Evolutionary conservation across 2,329 filamentous ascomycete genomes (phyloP), one percentile per base, ranked within the genome.

Genomic region (Biscogniauxia mediterranea): DNA sequence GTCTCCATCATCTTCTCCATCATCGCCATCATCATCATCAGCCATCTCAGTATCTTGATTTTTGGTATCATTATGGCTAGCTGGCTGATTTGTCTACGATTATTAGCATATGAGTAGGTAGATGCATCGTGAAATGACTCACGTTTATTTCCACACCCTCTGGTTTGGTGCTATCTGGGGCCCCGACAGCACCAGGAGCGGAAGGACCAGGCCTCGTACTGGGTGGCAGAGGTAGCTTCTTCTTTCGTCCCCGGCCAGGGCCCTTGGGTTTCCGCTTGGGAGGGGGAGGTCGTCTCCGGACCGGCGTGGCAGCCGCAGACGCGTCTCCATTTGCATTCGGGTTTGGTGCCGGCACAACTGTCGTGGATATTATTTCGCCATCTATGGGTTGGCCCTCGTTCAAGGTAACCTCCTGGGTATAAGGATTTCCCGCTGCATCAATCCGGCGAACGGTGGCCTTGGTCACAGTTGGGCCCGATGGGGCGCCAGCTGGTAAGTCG

Each of bases 261-360:
- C 91, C 90, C 75, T 91, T 93, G 54, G 85, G 81, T 80, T 94
- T 96, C 74, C 91, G 89, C 74, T 92, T 93, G 0, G 91, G 91
- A 0, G 90, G 89, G 26, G 89, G 89, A 0, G 89, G 89, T 62
- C 89, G 86, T 71, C 89, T 85, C 71, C 80, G 78, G n/a, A 71
- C 74, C 1, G 80, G 78, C 1, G 80, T 78, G 2, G 75, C 69
- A 21, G 74, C 73, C 2, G 62, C 83, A 78, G 67, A 84, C 73
- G 66, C 82, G 77, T 81, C 89, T 6, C 83, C 76, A n/a, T 81
- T 86, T 23, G 84, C 81, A 1, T 83, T 83, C 5, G 82, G 81
- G 49, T 32, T 61, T 2, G 86, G 85, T 2, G 82, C 82, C 0
- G 81, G 76, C 42, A 86, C 80, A 17, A 86, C 78, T 6, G 81